Base-by-base conservation (phyloP, 1,139 yeast genomes). In the Lodderomyces elongisporus region DNA sequence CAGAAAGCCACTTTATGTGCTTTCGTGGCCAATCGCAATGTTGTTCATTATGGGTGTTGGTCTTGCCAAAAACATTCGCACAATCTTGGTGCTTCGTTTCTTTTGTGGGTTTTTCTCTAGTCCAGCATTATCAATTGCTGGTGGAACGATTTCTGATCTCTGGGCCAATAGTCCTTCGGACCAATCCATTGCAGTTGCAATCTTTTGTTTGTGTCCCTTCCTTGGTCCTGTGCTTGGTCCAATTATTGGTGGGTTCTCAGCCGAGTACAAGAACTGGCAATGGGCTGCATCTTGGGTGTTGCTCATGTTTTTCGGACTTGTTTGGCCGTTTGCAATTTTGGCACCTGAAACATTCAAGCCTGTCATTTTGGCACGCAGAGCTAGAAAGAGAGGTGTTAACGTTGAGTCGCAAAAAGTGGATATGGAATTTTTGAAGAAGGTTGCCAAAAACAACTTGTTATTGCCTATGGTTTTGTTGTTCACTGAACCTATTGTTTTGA, bases 211-310 rank as follows among this genome's bases (percentile, higher is more conserved):
- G 46, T 82, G 79, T 26, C 87, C 85, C 27, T 79, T 78, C 48
- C 70, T 80, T 54, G 94, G 94, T 40, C 95, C 95, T 2, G 83
- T 82, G 27, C 57, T 84, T 33, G 93, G 94, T 30, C 95, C 95
- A 14, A 68, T 85, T 34, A 74, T 85, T 51, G 95, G 94, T 36
- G 87, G 88, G 0, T 84, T 78, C 52, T 84, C 84, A 14, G 81
- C 79, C 14, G 77, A 79, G 49, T 52, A 68, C 34, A 73, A 79
- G 50, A 77, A 77, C 39, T 82, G 93, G 87, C 66, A 77, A 53
- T 85, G 94, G 93, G 60, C 79, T 14, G 55, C 71, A 10, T 66
- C 79, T 65, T 84, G 91, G 89, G 79, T 83, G 26, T 75, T 77
- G 44, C 59, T 84, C 42, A 79, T 83, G 72, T 75, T 81, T 45